Conservation (phyloP, 2,329 filamentous ascomycete genomes). For the Cladobotryum protrusum region DNA sequence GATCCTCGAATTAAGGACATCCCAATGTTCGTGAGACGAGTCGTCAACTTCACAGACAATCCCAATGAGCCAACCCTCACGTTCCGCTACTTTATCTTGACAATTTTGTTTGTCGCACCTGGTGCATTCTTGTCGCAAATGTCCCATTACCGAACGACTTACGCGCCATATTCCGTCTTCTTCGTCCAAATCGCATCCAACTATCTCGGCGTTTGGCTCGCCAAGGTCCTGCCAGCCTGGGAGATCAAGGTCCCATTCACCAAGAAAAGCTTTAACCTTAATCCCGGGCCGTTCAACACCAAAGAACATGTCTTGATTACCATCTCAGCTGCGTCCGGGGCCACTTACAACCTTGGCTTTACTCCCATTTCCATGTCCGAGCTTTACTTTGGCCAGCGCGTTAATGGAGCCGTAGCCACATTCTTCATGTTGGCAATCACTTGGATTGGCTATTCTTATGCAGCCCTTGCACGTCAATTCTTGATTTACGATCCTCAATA, state of each 20-base stretch:
- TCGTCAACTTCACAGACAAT: conserved; percentile 53
- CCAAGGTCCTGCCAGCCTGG: conserved; percentile 43
- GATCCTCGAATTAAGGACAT: conserved; percentile 47
- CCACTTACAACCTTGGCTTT: conserved; percentile 46
- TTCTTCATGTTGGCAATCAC: conserved; percentile 56
- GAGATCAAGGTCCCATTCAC: conserved; percentile 42
- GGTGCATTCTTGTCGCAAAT: conserved; percentile 53
- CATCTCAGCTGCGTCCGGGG: conserved; percentile 47
- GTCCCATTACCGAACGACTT: conserved; percentile 51
- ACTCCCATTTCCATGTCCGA: conserved; percentile 48
- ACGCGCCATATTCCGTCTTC: conserved; percentile 53
- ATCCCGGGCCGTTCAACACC: conserved; percentile 50
- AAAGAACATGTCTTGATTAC: conserved; percentile 55
- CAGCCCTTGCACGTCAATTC: conserved; percentile 50
- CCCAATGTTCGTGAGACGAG: conserved; percentile 43
- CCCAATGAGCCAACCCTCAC: conserved; percentile 49
- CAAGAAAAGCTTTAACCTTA: conserved; percentile 43
- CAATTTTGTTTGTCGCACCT: conserved; percentile 48
- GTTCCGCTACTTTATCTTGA: conserved; percentile 53
- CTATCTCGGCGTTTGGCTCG: conserved; percentile 48
- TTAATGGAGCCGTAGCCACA: conserved; percentile 48
- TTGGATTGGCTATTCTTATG: conserved; percentile 53
- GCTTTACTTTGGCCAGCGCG: conserved; percentile 47
- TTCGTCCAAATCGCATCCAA: conserved; percentile 55
- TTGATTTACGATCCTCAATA: conserved; percentile 50